Evolutionary conservation across 495 filamentous ascomycete species (phyloP).

Genomic region (Stereocaulon alpinum): DNA sequence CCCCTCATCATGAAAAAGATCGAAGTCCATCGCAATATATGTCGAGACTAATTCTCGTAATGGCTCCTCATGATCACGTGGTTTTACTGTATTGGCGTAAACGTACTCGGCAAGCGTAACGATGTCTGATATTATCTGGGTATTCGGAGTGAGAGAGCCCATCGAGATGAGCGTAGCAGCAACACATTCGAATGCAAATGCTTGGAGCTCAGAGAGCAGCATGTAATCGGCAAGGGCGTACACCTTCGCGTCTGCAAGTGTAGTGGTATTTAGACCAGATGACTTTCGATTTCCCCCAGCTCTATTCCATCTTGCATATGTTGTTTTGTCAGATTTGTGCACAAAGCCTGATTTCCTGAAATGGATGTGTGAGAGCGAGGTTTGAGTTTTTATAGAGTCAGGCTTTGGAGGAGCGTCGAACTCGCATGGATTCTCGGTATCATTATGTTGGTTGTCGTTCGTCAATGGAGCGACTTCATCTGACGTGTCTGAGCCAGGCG

Average conservation of each 20-base stretch:
- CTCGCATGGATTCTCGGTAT: background rate
- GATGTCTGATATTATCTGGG: background rate
- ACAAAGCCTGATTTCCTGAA: background rate
- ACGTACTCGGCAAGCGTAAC: conserved; percentile 1
- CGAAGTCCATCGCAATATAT: background rate
- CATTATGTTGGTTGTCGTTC: no score
- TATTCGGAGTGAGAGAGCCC: background rate
- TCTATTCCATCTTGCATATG: background rate
- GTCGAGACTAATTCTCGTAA: background rate
- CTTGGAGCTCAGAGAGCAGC: conserved; percentile 6
- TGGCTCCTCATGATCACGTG: background rate
- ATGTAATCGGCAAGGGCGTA: conserved; percentile 9
- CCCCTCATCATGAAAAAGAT: background rate
- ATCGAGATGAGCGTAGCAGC: background rate
- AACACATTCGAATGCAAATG: background rate
- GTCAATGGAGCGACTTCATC: no score
- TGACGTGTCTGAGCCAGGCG: no score
- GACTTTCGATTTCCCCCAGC: background rate
- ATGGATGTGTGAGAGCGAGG: no score
- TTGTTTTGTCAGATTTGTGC: background rate
- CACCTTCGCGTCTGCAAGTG: conserved; percentile 6
- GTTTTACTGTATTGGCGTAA: background rate
- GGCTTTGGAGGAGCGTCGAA: no score
- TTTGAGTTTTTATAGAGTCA: no score
- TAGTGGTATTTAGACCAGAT: background rate